Percentiles rank a stretch among this genome's conserved stretches.
Evolutionary conservation across 2,329 filamentous ascomycete genomes (phyloP).

Genomic region (Grosmannia huntii): DNA sequence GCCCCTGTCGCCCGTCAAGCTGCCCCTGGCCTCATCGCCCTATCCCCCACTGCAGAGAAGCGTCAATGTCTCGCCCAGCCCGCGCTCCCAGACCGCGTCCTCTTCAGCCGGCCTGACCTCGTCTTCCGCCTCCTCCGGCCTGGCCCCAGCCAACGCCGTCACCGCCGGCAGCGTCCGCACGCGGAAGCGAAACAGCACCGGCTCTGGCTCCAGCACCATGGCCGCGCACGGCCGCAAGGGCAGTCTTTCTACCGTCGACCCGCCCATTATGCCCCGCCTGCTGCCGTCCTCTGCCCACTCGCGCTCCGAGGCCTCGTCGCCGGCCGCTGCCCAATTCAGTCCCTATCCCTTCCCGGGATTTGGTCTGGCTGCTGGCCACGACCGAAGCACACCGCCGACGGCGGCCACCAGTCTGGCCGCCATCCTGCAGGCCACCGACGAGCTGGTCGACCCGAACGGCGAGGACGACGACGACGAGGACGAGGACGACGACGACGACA

Average conservation of each 20-base stretch:
- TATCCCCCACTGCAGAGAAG: conserved; percentile 4
- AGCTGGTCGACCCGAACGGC: conserved; percentile 21
- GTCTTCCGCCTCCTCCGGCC: background rate
- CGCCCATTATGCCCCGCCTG: conserved; percentile 8
- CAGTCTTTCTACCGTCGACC: conserved; percentile 19
- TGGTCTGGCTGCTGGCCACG: background rate
- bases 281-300: conserved; percentile 6
- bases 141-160: background rate
- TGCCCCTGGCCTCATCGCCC: conserved; percentile 1
- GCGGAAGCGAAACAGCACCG: conserved; percentile 2
- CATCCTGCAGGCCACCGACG: conserved; percentile 42
- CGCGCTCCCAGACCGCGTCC: background rate
- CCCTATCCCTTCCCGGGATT: conserved; percentile 1
- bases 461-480: conserved; percentile 15
- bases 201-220: conserved; percentile 3
- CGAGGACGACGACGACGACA: background rate
- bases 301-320: conserved; percentile 8
- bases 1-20: conserved; percentile 39
- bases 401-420: conserved; percentile 32
- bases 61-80: background rate
- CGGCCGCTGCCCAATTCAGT: background rate
- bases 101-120: too few relatives aligned
- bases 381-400: background rate
- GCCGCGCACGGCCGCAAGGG: conserved; percentile 25
- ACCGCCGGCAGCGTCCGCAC: background rate